A percentile compares a stretch with the other conserved stretches of the same genome.
phyloP scores from a whole-genome alignment of 768 basidiomycete species.

The Mrakia frigida region DNA sequence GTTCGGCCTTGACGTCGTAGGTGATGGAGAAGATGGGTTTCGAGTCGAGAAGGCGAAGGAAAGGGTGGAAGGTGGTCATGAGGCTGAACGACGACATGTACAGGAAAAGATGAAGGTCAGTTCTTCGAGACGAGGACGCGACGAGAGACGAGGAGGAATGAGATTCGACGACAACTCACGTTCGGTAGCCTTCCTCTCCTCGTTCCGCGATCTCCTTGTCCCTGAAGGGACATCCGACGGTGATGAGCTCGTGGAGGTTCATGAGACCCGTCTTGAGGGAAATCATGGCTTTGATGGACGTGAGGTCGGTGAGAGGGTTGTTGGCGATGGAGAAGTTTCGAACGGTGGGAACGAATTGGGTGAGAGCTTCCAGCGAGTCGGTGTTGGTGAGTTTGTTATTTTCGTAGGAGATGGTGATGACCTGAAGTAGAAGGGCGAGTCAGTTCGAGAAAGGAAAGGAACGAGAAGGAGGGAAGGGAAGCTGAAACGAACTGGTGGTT shows the following conservation, averaged over 20 bases:
- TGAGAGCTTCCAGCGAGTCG: constrained; percentile 30
- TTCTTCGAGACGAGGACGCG: background rate
- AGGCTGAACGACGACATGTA: background rate
- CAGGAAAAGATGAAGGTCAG: background rate
- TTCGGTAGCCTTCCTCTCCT: constrained; percentile 31
- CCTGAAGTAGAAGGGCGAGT: background rate
- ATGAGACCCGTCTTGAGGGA: constrained; percentile 29
- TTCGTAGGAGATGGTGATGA: constrained; percentile 31
- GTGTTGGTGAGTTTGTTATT: constrained; percentile 27
- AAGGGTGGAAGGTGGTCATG: constrained; percentile 28
- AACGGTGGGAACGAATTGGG: constrained; percentile 8
- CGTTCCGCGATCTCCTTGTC: constrained; percentile 15
- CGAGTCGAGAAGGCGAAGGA: constrained; percentile 30
- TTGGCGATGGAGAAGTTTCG: constrained; percentile 32
- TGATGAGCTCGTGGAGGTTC: constrained; percentile 28
- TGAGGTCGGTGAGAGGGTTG: constrained; percentile 24
- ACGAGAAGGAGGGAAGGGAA: background rate
- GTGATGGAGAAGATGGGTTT: constrained; percentile 32
- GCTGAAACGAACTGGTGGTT: constrained; percentile 28
- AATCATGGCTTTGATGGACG: constrained; percentile 22
- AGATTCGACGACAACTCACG: constrained; percentile 8
- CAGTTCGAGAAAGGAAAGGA: background rate
- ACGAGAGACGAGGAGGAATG: background rate
- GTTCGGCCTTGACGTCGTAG: constrained; percentile 26
- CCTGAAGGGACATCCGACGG: constrained; percentile 26